A percentile compares a stretch with the other conserved stretches of the same genome.
phyloP scores from a whole-genome alignment of 306 rosid species.

The Pyrus communis region DNA sequence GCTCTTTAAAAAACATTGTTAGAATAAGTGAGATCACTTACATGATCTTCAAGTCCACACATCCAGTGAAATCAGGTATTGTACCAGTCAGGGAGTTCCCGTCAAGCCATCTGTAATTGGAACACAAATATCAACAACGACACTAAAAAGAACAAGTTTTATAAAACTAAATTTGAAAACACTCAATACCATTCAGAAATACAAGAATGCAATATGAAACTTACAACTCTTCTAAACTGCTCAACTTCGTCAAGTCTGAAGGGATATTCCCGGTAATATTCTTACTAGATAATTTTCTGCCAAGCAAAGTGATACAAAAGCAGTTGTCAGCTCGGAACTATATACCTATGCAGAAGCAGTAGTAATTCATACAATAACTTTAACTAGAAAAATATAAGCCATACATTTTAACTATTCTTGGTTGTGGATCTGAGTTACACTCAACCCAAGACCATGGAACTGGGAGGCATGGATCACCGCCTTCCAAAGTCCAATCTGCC shows the following conservation, averaged over 20 bases:
- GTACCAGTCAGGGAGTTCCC: conserved; percentile 59
- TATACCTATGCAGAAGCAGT: conserved; percentile 12
- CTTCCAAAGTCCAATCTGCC: conserved; percentile 69
- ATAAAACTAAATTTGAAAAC: conserved; percentile 12
- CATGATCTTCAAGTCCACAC: conserved; percentile 70
- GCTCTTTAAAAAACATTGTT: neutral
- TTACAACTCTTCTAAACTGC: conserved; percentile 77
- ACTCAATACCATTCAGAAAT: conserved; percentile 10
- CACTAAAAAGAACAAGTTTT: neutral
- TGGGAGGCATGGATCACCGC: conserved; percentile 96
- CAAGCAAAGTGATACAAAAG: conserved; percentile 26
- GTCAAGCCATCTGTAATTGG: conserved; percentile 47
- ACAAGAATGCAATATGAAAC: conserved; percentile 26
- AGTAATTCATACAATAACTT: neutral
- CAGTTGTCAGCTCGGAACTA: conserved; percentile 17
- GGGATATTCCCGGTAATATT: conserved; percentile 82
- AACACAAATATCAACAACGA: conserved; percentile 11
- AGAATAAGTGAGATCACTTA: conserved; percentile 25
- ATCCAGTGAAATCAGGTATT: conserved; percentile 79
- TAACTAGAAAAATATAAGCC: conserved; percentile 7
- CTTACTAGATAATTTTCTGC: conserved; percentile 64
- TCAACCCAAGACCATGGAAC: conserved; percentile 96
- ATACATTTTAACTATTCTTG: conserved; percentile 80
- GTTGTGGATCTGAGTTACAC: conserved; percentile 70
- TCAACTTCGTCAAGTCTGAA: conserved; percentile 56